Evolutionary conservation across 2,329 filamentous ascomycete species (phyloP).

Genomic region (Curvularia eragrostidis): DNA sequence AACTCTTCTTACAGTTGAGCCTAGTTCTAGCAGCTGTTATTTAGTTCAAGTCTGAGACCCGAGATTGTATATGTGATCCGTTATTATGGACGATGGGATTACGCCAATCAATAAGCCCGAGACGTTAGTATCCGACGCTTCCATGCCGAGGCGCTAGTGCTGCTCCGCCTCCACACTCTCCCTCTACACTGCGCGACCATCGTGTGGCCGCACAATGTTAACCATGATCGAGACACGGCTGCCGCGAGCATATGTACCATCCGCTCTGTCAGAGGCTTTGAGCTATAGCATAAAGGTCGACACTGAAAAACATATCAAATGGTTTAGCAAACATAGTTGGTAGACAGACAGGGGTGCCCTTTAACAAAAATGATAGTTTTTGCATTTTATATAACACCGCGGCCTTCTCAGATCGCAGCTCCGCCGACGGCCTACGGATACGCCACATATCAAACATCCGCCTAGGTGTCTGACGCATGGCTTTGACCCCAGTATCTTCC

Average conservation of each 20-base stretch:
- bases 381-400: neutral
- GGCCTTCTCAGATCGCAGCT: neutral
- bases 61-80: neutral
- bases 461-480: constrained; percentile 1
- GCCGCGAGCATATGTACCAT: neutral
- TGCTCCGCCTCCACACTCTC: constrained; percentile 2
- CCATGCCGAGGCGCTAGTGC: constrained; percentile 13
- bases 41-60: neutral
- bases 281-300: neutral
- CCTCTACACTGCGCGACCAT: neutral
- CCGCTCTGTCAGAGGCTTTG: neutral
- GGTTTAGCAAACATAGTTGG: neutral
- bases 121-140: constrained; percentile 2
- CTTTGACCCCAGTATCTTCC: constrained; percentile 6
- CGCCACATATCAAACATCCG: neutral
- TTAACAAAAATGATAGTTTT: neutral
- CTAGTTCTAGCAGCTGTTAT: neutral
- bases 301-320: too few relatives aligned
- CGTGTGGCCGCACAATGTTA: neutral
- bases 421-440: neutral
- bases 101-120: neutral
- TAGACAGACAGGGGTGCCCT: neutral
- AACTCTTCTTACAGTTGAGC: too few relatives aligned
- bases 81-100: too few relatives aligned
- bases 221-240: neutral